phyloP scores from a whole-genome alignment of 2,329 filamentous ascomycete species.

The Talaromyces verruculosus region DNA sequence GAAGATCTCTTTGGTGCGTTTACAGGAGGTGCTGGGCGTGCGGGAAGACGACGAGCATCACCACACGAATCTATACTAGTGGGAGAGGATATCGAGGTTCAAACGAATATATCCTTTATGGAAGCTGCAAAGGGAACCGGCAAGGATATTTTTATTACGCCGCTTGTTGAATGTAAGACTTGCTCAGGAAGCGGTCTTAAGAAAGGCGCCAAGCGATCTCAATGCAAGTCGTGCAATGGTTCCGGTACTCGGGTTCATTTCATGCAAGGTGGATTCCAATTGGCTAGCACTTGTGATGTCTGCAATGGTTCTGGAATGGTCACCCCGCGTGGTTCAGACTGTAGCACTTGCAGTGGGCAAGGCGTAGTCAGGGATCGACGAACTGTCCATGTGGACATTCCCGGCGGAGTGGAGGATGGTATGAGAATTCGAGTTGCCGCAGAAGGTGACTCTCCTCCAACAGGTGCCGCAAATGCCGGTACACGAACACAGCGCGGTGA shows the following conservation, averaged over 20 bases:
- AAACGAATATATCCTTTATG: conserved; percentile 90
- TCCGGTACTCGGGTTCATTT: conserved; percentile 84
- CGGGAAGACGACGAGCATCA: conserved; percentile 52
- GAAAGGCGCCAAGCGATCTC: conserved; percentile 67
- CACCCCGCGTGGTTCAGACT: conserved; percentile 78
- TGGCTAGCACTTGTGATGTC: conserved; percentile 81
- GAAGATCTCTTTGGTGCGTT: conserved; percentile 94
- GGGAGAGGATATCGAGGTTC: conserved; percentile 95
- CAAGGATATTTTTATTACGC: conserved; percentile 85
- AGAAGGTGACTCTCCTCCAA: conserved; percentile 82
- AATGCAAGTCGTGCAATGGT: conserved; percentile 79
- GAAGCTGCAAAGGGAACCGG: conserved; percentile 88
- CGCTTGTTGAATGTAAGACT: conserved; percentile 75
- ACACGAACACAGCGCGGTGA: conserved; percentile 74
- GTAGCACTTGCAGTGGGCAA: conserved; percentile 73
- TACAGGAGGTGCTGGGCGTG: conserved; percentile 58
- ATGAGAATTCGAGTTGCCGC: conserved; percentile 85
- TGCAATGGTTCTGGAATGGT: conserved; percentile 77
- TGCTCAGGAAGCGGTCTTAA: conserved; percentile 85
- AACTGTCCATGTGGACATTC: conserved; percentile 86
- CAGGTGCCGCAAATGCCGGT: conserved; percentile 65
- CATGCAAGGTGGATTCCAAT: conserved; percentile 91
- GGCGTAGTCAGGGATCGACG: conserved; percentile 81
- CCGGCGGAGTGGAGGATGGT: conserved; percentile 91
- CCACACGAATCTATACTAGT: conserved; percentile 77